Percentiles rank a stretch among this genome's conserved stretches.
Evolutionary conservation across 306 rosid genomes (phyloP).

Genomic region (Mimosa pudica): DNA sequence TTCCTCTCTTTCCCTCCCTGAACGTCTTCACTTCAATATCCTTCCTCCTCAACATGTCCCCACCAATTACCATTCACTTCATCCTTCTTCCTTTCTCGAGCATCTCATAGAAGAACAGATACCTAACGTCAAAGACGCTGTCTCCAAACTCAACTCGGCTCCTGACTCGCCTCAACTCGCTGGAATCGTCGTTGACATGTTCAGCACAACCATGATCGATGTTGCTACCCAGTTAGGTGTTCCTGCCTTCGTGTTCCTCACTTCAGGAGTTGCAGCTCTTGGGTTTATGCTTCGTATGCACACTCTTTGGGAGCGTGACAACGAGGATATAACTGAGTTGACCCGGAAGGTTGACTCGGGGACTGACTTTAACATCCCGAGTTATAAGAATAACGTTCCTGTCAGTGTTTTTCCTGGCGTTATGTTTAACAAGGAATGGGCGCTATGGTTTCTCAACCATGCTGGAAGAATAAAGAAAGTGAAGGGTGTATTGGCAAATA

Average conservation of each 20-base stretch:
- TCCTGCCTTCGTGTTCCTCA: constrained; percentile 33
- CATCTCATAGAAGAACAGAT: background rate
- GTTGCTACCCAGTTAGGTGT: background rate
- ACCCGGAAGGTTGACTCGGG: constrained; percentile 3
- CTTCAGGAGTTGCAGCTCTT: constrained; percentile 6
- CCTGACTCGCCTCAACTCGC: background rate
- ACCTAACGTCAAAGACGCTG: background rate
- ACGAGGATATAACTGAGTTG: background rate
- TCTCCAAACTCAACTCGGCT: background rate
- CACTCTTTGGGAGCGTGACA: constrained; percentile 32
- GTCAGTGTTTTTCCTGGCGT: background rate
- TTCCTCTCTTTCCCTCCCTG: background rate
- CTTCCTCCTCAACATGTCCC: background rate
- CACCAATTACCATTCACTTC: background rate
- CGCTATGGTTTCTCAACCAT: background rate
- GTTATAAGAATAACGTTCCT: background rate
- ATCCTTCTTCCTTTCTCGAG: background rate
- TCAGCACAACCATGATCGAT: background rate
- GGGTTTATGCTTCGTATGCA: constrained; percentile 19
- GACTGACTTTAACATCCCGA: background rate
- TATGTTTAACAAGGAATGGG: background rate
- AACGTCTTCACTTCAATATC: background rate
- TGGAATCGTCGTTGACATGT: background rate
- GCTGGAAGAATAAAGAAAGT: background rate
- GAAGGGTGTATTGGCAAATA: background rate